These are phyloP conservation scores for Neurospora sp. DNA, from an alignment of 495 filamentous ascomycete genomes.

Conservation along the genomic window DNA sequence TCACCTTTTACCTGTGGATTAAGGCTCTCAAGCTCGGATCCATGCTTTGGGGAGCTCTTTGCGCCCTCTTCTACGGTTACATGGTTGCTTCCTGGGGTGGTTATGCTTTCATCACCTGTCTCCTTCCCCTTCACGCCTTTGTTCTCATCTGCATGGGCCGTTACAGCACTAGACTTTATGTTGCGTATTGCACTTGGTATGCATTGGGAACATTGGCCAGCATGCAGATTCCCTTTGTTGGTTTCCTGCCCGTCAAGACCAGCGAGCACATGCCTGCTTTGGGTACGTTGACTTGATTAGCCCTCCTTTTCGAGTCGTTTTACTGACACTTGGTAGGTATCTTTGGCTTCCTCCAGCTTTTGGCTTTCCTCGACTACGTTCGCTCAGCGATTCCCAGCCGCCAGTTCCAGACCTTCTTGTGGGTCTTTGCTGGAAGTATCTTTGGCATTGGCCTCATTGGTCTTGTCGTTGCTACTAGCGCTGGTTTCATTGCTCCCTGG, in stretches of 20 bases:
- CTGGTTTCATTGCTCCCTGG: conserved; percentile 94
- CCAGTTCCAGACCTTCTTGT: conserved; percentile 84
- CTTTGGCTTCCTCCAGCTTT: conserved; percentile 90
- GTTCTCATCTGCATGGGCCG: conserved; percentile 95
- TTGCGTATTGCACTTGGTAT: conserved; percentile 97
- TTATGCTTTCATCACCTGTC: conserved; percentile 98
- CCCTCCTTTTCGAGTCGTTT: not conserved
- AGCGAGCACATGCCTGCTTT: conserved; percentile 98
- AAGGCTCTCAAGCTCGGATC: conserved; percentile 95
- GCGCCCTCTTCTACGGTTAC: conserved; percentile 97
- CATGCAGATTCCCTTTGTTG: conserved; percentile 99
- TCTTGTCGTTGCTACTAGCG: conserved; percentile 72
- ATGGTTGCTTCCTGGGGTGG: conserved; percentile 99
- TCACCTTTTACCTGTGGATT: conserved; percentile 99
- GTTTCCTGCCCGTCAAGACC: conserved; percentile 90
- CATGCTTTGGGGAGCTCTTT: conserved; percentile 88
- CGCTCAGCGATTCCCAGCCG: conserved; percentile 77
- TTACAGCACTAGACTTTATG: conserved; percentile 88
- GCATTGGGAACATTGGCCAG: conserved; percentile 91
- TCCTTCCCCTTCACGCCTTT: conserved; percentile 92
- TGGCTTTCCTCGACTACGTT: conserved; percentile 86
- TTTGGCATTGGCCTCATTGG: conserved; percentile 54
- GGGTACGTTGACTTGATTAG: conserved; percentile 43
- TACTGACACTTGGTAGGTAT: conserved; percentile 53
- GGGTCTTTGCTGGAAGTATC: conserved; percentile 58